Evolutionary conservation across 441 rosid species (phyloP).

Genomic region (Monsonia emarginata): DNA sequence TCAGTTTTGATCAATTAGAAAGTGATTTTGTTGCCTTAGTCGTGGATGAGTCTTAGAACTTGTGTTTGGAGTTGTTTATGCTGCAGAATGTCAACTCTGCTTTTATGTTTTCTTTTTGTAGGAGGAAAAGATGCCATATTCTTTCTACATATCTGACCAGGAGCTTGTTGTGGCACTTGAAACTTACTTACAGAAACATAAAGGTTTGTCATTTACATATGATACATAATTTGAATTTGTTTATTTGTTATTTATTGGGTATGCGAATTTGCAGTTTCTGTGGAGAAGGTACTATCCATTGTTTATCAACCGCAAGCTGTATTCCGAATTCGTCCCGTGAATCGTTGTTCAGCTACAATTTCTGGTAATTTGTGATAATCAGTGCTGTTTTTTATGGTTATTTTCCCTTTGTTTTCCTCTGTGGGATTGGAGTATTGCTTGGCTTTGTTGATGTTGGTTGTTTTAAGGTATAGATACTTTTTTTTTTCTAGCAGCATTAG

Average conservation of each 20-base stretch:
- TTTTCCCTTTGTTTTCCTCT: background rate
- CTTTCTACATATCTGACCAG: conserved; percentile 73
- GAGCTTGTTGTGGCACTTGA: conserved; percentile 80
- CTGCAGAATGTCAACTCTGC: background rate
- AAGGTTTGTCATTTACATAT: conserved; percentile 32
- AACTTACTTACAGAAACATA: conserved; percentile 69
- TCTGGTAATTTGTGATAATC: conserved; percentile 37
- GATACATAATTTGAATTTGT: background rate
- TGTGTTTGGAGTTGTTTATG: background rate
- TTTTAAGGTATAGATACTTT: background rate
- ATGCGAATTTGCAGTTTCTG: conserved; percentile 55
- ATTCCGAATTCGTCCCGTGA: conserved; percentile 82
- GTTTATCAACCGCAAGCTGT: conserved; percentile 93
- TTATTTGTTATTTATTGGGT: conserved; percentile 6
- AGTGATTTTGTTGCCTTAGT: background rate
- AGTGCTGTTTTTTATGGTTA: background rate
- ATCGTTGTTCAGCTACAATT: conserved; percentile 79
- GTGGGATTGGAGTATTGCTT: background rate
- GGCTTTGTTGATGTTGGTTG: background rate
- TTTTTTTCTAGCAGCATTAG: background rate
- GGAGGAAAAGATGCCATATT: conserved; percentile 87
- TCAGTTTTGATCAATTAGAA: conserved; percentile 4
- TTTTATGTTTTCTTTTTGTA: conserved; percentile 21
- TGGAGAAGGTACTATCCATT: conserved; percentile 81
- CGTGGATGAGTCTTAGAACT: background rate